Evolutionary conservation across 2,329 filamentous ascomycete genomes (phyloP).

Genomic region (Paracamarosporium sp.): DNA sequence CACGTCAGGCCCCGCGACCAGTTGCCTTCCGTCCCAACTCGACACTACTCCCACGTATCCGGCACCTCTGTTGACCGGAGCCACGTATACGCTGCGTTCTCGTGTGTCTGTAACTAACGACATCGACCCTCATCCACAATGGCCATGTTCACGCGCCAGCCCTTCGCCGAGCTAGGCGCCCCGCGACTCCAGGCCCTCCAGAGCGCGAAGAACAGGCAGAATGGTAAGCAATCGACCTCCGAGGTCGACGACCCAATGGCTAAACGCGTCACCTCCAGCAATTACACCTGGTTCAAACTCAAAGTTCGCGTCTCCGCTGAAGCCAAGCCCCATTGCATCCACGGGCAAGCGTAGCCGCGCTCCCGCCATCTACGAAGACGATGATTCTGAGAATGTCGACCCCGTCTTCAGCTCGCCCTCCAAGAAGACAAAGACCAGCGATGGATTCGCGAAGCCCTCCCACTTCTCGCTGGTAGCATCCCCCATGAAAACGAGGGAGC

Average conservation of each 20-base stretch:
- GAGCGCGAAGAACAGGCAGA: constrained; percentile 79
- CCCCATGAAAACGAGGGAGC: constrained; percentile 28
- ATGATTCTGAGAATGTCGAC: constrained; percentile 66
- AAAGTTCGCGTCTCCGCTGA: constrained; percentile 39
- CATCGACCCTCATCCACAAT: constrained; percentile 21
- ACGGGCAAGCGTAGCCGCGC: constrained; percentile 56
- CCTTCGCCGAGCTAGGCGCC: constrained; percentile 75
- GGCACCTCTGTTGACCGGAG: neutral
- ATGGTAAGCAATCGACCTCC: constrained; percentile 52
- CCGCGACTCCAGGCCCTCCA: constrained; percentile 74
- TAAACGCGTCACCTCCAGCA: constrained; percentile 37
- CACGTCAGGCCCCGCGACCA: neutral
- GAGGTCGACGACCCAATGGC: constrained; percentile 8
- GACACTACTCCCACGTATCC: neutral
- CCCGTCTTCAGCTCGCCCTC: constrained; percentile 59
- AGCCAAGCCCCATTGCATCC: constrained; percentile 33
- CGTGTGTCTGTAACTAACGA: neutral
- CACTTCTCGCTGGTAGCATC: constrained; percentile 47
- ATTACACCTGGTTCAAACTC: constrained; percentile 29
- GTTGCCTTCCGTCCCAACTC: neutral
- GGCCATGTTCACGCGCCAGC: constrained; percentile 66
- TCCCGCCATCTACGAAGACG: constrained; percentile 52
- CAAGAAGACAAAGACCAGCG: constrained; percentile 59
- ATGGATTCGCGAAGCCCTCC: constrained; percentile 49
- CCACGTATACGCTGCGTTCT: neutral